phyloP scores from a whole-genome alignment of 805 yeast genomes.

The Teunomyces kruisii region DNA sequence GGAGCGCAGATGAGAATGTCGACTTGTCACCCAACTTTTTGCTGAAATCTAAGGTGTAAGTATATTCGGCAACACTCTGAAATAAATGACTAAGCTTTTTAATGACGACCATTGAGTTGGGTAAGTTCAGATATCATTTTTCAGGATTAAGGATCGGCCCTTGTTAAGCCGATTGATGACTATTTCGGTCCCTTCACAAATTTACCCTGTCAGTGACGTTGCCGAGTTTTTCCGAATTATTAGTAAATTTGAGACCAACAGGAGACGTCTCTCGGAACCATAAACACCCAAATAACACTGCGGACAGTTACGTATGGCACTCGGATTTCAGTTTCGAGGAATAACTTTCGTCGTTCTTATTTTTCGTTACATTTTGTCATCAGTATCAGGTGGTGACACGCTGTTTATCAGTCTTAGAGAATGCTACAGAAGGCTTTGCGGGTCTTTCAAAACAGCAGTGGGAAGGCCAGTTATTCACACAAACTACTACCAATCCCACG shows the following conservation, averaged over 20 bases:
- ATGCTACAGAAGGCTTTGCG: conserved; percentile 24
- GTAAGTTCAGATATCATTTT: conserved; percentile 24
- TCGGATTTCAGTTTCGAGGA: conserved; percentile 25
- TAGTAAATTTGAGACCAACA: conserved; percentile 21
- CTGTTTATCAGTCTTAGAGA: conserved; percentile 24
- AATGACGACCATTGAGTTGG: conserved; percentile 23
- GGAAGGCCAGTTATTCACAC: conserved; percentile 22
- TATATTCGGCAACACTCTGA: conserved; percentile 23
- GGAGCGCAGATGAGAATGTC: conserved; percentile 11
- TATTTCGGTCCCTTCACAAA: conserved; percentile 28
- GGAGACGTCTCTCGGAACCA: conserved; percentile 19
- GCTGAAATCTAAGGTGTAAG: conserved; percentile 25
- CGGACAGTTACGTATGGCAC: conserved; percentile 19
- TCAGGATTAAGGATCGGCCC: conserved; percentile 24
- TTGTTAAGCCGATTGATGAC: conserved; percentile 20
- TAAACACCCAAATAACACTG: conserved; percentile 12
- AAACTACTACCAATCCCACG: conserved; percentile 20
- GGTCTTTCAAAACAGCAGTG: conserved; percentile 19
- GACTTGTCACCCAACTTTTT: conserved; percentile 25
- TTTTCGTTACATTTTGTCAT: conserved; percentile 27
- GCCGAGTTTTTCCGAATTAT: conserved; percentile 22
- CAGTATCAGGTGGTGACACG: conserved; percentile 27
- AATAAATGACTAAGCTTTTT: conserved; percentile 26
- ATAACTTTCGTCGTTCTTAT: conserved; percentile 23
- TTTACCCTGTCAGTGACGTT: conserved; percentile 21